phyloP scores from a whole-genome alignment of 208 protist genomes.

The Leishmania major region DNA sequence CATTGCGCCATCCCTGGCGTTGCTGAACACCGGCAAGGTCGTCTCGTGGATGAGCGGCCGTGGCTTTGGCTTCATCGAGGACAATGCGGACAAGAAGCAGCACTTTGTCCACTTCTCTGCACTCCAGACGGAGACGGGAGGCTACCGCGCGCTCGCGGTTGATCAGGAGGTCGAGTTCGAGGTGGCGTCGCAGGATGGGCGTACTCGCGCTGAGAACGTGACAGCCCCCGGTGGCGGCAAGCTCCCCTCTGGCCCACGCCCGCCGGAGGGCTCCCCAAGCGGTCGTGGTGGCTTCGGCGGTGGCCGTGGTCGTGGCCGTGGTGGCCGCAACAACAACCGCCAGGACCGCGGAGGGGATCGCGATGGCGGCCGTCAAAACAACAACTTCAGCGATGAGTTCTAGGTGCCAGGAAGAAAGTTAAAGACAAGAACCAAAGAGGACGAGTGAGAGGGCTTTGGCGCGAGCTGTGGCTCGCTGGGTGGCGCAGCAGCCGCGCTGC shows the following conservation, averaged over 20 bases:
- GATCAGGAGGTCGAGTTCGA: conserved; percentile 93
- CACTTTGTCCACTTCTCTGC: conserved; percentile 94
- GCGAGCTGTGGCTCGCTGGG: background rate
- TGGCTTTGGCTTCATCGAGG: conserved; percentile 92
- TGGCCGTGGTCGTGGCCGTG: conserved; percentile 38
- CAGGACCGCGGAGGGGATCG: conserved; percentile 39
- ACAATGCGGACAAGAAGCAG: conserved; percentile 90
- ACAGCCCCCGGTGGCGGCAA: conserved; percentile 76
- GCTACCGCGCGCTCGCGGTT: conserved; percentile 81
- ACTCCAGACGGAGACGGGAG: conserved; percentile 87
- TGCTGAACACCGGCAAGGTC: conserved; percentile 89
- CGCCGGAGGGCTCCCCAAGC: conserved; percentile 49
- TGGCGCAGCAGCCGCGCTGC: background rate
- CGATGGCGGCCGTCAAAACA: conserved; percentile 42
- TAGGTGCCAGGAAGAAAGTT: conserved; percentile 22
- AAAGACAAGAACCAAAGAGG: background rate
- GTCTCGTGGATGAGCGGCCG: conserved; percentile 89
- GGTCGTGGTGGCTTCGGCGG: conserved; percentile 51
- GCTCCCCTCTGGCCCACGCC: conserved; percentile 82
- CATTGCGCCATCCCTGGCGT: conserved; percentile 55
- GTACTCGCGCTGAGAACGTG: conserved; percentile 90
- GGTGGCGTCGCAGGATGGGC: conserved; percentile 84
- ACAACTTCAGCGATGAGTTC: conserved; percentile 87
- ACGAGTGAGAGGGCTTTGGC: background rate
- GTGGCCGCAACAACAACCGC: conserved; percentile 42